Percentiles rank a stretch among this genome's conserved stretches.
These are phyloP conservation scores for Russula vinacea DNA, from an alignment of 768 basidiomycete species.

Conservation along the genomic window DNA sequence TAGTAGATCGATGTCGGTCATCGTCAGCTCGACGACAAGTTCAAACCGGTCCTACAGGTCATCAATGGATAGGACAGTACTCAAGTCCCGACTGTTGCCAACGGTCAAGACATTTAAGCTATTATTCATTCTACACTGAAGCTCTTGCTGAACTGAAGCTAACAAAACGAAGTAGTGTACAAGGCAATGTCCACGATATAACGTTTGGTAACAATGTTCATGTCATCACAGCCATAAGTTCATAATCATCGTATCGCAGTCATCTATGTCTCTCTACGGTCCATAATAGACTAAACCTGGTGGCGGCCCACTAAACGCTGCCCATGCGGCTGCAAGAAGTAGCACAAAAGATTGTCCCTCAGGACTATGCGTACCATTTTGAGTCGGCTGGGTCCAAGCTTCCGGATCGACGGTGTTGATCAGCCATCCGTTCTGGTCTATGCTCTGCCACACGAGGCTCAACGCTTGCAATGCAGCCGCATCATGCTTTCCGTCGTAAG, in stretches of 20 bases:
- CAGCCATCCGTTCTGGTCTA: conserved; percentile 37
- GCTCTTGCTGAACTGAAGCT: no score
- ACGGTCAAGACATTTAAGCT: not conserved
- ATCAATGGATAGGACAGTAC: no score
- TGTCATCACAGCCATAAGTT: not conserved
- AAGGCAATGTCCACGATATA: not conserved
- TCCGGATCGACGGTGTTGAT: conserved; percentile 25
- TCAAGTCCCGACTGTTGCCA: no score
- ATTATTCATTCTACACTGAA: not conserved
- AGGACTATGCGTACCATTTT: conserved; percentile 20
- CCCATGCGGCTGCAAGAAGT: conserved; percentile 29
- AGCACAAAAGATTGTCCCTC: conserved; percentile 31
- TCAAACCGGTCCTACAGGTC: no score
- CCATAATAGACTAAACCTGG: not conserved
- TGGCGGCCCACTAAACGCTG: conserved; percentile 5
- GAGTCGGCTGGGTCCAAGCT: conserved; percentile 5
- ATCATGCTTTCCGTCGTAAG: conserved; percentile 39
- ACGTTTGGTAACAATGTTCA: not conserved
- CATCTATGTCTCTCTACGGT: not conserved
- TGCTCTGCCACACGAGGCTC: conserved; percentile 39
- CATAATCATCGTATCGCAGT: not conserved
- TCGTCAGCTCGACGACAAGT: no score
- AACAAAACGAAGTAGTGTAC: not conserved
- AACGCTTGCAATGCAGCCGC: conserved; percentile 44
- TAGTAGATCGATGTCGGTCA: no score